Conservation (phyloP, 257 asterid genomes). For the Gentiana straminea region DNA sequence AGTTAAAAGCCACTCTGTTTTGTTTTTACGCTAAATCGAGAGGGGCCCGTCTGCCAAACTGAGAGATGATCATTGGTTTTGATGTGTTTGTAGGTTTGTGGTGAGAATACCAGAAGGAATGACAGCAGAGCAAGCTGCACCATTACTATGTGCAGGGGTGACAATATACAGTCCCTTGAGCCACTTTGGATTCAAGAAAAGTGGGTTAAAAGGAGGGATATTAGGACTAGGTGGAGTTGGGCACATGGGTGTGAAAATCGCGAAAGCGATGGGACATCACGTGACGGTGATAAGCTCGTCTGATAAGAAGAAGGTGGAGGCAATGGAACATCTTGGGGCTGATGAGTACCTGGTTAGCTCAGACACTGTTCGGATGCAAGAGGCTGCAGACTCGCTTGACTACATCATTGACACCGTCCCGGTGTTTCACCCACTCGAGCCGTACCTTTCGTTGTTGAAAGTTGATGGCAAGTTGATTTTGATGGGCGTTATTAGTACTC, state of each 20-base stretch:
- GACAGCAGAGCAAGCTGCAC: constrained; percentile 92
- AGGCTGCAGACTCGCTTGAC: constrained; percentile 62
- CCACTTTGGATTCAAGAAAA: constrained; percentile 58
- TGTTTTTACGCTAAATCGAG: background rate
- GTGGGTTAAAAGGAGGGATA: constrained; percentile 71
- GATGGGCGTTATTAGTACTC: constrained; percentile 90
- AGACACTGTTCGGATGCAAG: constrained; percentile 44
- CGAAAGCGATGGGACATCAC: constrained; percentile 92
- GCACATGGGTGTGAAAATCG: constrained; percentile 93
- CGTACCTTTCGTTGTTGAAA: constrained; percentile 65
- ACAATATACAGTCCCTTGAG: constrained; percentile 78
- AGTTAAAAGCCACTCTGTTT: constrained; percentile 6
- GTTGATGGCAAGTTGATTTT: constrained; percentile 80
- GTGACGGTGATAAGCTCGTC: constrained; percentile 88
- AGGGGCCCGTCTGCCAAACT: too few relatives aligned
- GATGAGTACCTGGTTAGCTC: constrained; percentile 81
- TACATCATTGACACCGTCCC: constrained; percentile 87
- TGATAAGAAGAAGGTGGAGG: constrained; percentile 60
- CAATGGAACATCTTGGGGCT: constrained; percentile 72
- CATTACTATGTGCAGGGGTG: constrained; percentile 85
- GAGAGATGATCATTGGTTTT: background rate
- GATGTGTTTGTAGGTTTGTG: constrained; percentile 41
- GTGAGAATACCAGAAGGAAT: constrained; percentile 86
- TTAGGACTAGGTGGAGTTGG: constrained; percentile 97
- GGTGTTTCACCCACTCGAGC: constrained; percentile 71